Conservation (phyloP, 108 stramenopile species). For the Conticribra weissflogii region DNA sequence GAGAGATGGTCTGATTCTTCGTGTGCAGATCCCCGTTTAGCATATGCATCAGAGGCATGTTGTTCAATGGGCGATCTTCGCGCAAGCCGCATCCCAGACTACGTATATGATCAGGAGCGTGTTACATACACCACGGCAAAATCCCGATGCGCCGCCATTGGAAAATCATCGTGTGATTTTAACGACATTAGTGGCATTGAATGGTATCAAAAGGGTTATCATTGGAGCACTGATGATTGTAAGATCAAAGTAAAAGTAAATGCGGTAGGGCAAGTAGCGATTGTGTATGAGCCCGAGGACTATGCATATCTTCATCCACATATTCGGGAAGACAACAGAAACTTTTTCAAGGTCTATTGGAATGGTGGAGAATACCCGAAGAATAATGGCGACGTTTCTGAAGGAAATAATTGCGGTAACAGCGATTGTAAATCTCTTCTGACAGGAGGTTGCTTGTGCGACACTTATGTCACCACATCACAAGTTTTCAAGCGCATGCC, state of each 20-base stretch:
- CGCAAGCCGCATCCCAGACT: constrained; percentile 21
- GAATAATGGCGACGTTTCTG: constrained; percentile 33
- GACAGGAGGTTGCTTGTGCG: constrained; percentile 47
- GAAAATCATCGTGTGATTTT: constrained; percentile 32
- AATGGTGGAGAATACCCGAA: constrained; percentile 37
- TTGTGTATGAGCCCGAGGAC: constrained; percentile 56
- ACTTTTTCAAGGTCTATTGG: constrained; percentile 52
- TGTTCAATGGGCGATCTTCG: constrained; percentile 21
- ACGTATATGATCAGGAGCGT: constrained; percentile 45
- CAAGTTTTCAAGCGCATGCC: constrained; percentile 45
- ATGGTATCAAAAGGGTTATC: constrained; percentile 38
- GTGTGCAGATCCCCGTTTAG: not conserved
- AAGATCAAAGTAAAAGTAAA: constrained; percentile 57
- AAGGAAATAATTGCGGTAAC: constrained; percentile 35
- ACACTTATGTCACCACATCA: constrained; percentile 19
- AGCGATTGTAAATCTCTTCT: constrained; percentile 26
- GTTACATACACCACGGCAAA: constrained; percentile 34
- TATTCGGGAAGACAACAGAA: constrained; percentile 36
- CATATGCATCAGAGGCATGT: constrained; percentile 38
- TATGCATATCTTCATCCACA: constrained; percentile 34
- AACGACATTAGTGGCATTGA: constrained; percentile 27
- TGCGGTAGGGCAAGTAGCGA: constrained; percentile 53
- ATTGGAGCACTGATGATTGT: constrained; percentile 60
- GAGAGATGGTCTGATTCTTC: constrained; percentile 15
- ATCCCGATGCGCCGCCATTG: constrained; percentile 34